These are phyloP conservation scores for Pilobolus umbonatus DNA, from an alignment of 192 early-diverging fungal species.

Conservation along the genomic window DNA sequence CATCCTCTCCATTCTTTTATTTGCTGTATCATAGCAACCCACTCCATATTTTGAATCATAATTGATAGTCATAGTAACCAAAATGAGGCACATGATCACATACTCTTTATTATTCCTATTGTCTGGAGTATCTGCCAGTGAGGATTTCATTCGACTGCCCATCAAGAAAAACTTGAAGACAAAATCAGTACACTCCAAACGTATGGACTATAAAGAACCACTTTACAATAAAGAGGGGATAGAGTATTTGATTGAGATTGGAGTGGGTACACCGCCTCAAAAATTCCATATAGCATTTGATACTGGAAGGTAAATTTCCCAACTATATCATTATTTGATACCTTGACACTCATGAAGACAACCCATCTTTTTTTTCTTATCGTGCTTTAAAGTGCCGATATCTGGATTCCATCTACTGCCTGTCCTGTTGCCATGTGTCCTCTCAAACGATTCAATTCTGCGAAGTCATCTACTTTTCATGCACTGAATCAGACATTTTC, in stretches of 20 bases:
- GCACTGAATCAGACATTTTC: constrained; percentile 4
- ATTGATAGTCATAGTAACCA: too few species aligned
- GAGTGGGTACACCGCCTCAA: constrained; percentile 83
- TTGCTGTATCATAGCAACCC: too few species aligned
- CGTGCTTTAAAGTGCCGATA: constrained; percentile 16
- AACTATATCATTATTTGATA: neutral
- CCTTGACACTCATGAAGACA: neutral
- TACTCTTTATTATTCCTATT: neutral
- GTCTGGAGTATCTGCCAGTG: neutral
- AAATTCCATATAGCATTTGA: constrained; percentile 91
- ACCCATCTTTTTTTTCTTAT: neutral
- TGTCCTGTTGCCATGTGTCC: constrained; percentile 25
- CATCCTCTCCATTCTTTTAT: too few species aligned
- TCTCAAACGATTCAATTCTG: constrained; percentile 15
- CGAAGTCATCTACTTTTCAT: constrained; percentile 22
- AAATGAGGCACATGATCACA: neutral
- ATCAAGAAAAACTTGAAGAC: neutral
- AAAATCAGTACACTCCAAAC: neutral
- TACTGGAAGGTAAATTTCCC: constrained; percentile 45
- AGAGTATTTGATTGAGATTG: constrained; percentile 49
- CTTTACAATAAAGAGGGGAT: constrained; percentile 16
- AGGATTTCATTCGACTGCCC: constrained; percentile 1
- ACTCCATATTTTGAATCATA: too few species aligned
- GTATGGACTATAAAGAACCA: neutral
- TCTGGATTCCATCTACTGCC: constrained; percentile 27